Evolutionary conservation across 2,329 filamentous ascomycete species (phyloP).

Genomic region (Neospermospora avenae): DNA sequence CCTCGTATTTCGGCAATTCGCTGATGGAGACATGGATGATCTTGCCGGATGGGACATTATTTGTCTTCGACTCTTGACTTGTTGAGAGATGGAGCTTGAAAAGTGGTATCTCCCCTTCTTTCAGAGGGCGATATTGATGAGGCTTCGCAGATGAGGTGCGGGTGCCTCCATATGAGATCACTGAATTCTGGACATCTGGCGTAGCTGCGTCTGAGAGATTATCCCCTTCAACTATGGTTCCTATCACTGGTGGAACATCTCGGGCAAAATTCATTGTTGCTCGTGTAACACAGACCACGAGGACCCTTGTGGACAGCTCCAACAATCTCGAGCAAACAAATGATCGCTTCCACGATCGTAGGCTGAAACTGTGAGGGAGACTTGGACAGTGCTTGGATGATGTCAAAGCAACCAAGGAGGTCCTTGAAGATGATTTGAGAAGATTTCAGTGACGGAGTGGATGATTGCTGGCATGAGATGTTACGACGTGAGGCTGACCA

Average conservation of each 20-base stretch:
- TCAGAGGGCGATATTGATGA: not conserved
- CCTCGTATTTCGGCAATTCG: not conserved
- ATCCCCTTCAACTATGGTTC: not conserved
- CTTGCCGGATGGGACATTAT: not conserved
- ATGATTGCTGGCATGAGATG: not conserved
- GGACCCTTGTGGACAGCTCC: not conserved
- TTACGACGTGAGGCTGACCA: not conserved
- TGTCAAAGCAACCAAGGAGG: too few species aligned
- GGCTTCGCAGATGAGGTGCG: not conserved
- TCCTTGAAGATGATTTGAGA: too few species aligned
- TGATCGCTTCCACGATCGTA: not conserved
- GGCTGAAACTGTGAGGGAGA: not conserved
- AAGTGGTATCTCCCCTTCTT: not conserved
- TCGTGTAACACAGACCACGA: too few species aligned
- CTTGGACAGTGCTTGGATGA: not conserved
- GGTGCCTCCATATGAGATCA: not conserved
- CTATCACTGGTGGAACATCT: not conserved
- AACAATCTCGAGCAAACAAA: not conserved
- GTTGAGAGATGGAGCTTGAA: not conserved
- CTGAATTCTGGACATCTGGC: not conserved
- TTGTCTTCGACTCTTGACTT: not conserved
- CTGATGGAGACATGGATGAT: not conserved
- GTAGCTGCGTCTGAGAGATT: not conserved
- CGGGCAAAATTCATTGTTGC: not conserved
- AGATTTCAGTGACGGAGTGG: not conserved